Conservation (phyloP, 148 eudicot genomes). For the Tetragonia tetragonoides region DNA sequence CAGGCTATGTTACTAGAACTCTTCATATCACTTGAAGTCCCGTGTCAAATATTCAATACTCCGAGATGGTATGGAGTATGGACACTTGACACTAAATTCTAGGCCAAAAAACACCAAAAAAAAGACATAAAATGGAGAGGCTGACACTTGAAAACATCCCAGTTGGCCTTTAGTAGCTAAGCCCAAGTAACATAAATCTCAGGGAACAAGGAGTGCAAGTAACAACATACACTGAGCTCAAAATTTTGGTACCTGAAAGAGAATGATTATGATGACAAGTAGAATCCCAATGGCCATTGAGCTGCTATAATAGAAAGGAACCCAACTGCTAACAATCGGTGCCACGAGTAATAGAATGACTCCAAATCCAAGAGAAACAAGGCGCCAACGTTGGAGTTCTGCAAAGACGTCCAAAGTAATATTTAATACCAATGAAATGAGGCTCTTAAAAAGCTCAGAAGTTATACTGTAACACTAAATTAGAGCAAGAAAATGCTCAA, state of each 20-base stretch:
- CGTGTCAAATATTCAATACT: too few relatives aligned
- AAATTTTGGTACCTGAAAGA: conserved; percentile 70
- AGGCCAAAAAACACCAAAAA: too few relatives aligned
- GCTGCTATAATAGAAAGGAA: conserved; percentile 93
- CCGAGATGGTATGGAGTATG: too few relatives aligned
- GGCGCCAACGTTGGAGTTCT: conserved; percentile 88
- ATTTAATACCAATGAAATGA: neutral
- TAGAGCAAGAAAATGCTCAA: conserved; percentile 20
- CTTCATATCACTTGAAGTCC: too few relatives aligned
- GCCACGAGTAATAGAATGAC: conserved; percentile 60
- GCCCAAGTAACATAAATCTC: too few relatives aligned
- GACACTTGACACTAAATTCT: too few relatives aligned
- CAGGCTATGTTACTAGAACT: too few relatives aligned
- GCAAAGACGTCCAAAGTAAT: conserved; percentile 26
- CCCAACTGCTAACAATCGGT: conserved; percentile 87
- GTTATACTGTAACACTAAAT: neutral
- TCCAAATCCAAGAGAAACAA: conserved; percentile 64
- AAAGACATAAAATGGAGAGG: too few relatives aligned
- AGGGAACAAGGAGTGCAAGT: neutral
- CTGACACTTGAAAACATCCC: too few relatives aligned
- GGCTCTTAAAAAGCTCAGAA: neutral
- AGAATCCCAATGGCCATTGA: conserved; percentile 87
- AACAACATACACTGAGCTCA: neutral
- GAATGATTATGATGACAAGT: conserved; percentile 79
- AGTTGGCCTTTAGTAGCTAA: too few relatives aligned